Evolutionary conservation across 352 stramenopile genomes (phyloP), one percentile per base, ranked within the genome.

Genomic region (Globisporangium iwayamae): DNA sequence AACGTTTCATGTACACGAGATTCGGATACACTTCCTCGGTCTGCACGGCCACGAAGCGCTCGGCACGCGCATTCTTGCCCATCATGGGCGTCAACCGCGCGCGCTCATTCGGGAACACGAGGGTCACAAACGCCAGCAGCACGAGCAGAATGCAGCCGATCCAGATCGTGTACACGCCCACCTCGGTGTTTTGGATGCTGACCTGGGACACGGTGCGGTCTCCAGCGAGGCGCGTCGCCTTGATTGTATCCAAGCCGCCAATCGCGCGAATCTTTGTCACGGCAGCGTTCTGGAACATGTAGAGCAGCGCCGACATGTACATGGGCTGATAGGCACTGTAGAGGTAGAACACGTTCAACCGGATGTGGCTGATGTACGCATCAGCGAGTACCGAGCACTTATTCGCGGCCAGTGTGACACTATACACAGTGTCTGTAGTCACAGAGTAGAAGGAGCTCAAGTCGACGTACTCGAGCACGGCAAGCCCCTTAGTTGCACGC

Each of bases 1-100:
- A 86, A 57, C 81, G 81, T 66, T 90, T 90, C 72, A 89, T 90
- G 73, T 90, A 88, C 54, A 90, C 80, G 22, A 90, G 62, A 57
- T 90, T 90, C 36, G 81, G 81, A 51, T 90, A 90, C 58, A 89
- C 51, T 48, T 90, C 77, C 60, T 90, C 81, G 2, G 81, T 90
- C 36, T 89, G 81, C 25, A 90, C 79, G 54, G 75, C 72, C 41
- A 90, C 69, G 56, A 89, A 90, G 28, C 79, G 80, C 57, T 89
- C 81, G 8, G 79, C 81, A 22, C 78, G 79, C 55, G 74, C 74
- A 38, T 84, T 86, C 63, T 72, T 75, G 34, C 78, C 78, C 65
- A 72, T 74, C 60, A 72, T 76, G 9, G 75, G 78, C 48, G 67
- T 64, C 28, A 87, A 63, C 0, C 80, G 74, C 67, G 78, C 76